Evolutionary conservation across 2,329 filamentous ascomycete genomes (phyloP), one percentile per base, ranked within the genome.

Genomic region (Trichoderma arundinaceum): DNA sequence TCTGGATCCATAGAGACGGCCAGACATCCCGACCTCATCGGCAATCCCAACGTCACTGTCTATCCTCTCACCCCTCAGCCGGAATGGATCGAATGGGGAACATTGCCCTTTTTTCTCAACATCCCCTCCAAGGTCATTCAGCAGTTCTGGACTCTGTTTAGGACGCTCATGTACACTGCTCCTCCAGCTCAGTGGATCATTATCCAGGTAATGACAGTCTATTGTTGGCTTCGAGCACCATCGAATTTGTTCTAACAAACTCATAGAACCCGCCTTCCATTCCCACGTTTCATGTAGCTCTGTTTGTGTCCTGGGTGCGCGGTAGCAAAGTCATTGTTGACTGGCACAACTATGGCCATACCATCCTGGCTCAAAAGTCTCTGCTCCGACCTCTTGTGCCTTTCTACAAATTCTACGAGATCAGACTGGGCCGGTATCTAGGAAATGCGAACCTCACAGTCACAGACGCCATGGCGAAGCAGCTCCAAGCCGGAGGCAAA

Each of bases 311-410:
- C 72, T 86, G 88, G 71, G 77, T 96, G 58, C 89, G 95, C 57
- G 90, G 92, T 71, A 96, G 92, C 44, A 86, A 87, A 65, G 84
- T 99, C 4, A 84, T 98, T 67, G 91, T 98, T 64, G 95, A 99
- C 81, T 99, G 95, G 95, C 95, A 99, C 81, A 99, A 99, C 78
- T 98, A 97, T 77, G 95, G 94, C 71, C 97, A 94, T 83, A 94
- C 92, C 8, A 96, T 99, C 71, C 86, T 99, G 3, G 91, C 85
- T 5, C 82, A 85, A 54, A 86, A 84, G 56, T 79, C 82, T 28
- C 83, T 86, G 46, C 77, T 74, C 6, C 92, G 96, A 73, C 90
- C 90, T 0, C 84, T 97, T n/a, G 92, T 97, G 8, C 83, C 79
- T 33, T 74, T 96, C 8, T 91, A 94, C 28, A 88, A 88, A 69